A percentile compares a stretch with the other conserved stretches of the same genome.
Evolutionary conservation across 352 stramenopile genomes (phyloP).

Genomic region (Globisporangium mamillatum): DNA sequence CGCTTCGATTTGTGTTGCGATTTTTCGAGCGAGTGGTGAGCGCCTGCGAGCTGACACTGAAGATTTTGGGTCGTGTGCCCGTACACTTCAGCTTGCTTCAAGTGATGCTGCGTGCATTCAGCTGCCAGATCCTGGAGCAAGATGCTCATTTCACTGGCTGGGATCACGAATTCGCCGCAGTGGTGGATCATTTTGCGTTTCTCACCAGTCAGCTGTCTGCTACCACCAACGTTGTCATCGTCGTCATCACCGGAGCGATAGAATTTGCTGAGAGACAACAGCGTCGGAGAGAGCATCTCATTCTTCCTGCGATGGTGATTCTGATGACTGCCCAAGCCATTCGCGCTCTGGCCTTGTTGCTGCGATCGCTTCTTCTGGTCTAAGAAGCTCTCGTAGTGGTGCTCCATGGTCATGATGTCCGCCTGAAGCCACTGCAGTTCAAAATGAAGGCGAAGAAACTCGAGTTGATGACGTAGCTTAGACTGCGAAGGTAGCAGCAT

Average conservation of each 20-base stretch:
- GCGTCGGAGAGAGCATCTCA: background rate
- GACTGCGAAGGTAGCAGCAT: constrained; percentile 3
- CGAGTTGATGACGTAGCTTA: constrained; percentile 12
- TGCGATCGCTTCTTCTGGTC: constrained; percentile 31
- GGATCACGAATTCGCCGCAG: constrained; percentile 19
- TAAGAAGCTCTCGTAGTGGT: constrained; percentile 44
- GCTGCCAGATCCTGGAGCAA: constrained; percentile 17
- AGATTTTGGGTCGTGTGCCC: background rate
- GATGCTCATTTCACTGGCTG: constrained; percentile 17
- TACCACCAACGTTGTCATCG: background rate
- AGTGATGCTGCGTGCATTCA: constrained; percentile 4
- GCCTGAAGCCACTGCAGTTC: constrained; percentile 43
- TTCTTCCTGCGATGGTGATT: background rate
- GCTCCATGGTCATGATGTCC: constrained; percentile 38
- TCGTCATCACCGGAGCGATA: constrained; percentile 1
- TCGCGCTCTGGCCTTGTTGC: constrained; percentile 2
- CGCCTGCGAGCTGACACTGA: background rate
- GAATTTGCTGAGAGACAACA: constrained; percentile 11
- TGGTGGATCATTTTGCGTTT: background rate
- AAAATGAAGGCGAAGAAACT: constrained; percentile 38
- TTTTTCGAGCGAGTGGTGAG: constrained; percentile 1
- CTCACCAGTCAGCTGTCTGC: background rate
- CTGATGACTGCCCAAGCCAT: background rate
- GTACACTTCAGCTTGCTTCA: background rate
- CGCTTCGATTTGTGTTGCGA: background rate